Percentiles rank a stretch among this genome's conserved stretches.
These are phyloP conservation scores for Hirsutella thompsonii DNA, from an alignment of 2,329 filamentous ascomycete genomes.

Conservation along the genomic window DNA sequence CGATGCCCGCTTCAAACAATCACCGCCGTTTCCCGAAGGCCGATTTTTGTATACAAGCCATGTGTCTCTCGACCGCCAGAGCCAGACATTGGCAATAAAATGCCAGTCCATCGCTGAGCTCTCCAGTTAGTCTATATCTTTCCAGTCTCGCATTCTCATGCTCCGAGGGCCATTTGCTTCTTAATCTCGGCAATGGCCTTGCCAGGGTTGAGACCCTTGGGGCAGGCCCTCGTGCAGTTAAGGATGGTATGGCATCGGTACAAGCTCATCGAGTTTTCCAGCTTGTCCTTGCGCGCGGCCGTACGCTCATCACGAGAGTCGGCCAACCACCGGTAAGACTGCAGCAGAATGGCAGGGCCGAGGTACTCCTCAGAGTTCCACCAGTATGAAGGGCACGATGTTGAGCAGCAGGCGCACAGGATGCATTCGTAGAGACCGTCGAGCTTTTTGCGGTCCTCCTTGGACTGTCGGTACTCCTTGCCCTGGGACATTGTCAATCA, in stretches of 20 bases:
- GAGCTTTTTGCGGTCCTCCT: slow-evolving; percentile 88
- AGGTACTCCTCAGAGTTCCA: slow-evolving; percentile 99
- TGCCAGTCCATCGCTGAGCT: too few relatives aligned
- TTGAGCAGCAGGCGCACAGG: slow-evolving; percentile 97
- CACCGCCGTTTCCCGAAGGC: too few relatives aligned
- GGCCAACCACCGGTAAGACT: slow-evolving; percentile 95
- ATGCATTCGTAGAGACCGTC: slow-evolving; percentile 99
- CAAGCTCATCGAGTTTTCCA: slow-evolving; percentile 98
- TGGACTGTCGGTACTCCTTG: slow-evolving; percentile 82
- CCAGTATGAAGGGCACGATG: slow-evolving; percentile 99
- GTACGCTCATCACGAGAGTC: slow-evolving; percentile 90
- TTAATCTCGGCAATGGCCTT: slow-evolving; percentile 96
- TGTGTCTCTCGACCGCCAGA: too few relatives aligned
- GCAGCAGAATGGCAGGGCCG: slow-evolving; percentile 87
- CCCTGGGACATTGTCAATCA: slow-evolving; percentile 40
- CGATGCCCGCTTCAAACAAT: too few relatives aligned
- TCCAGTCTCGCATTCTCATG: slow-evolving; percentile 11
- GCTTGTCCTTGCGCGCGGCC: slow-evolving; percentile 72
- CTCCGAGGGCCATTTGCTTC: slow-evolving; percentile 71
- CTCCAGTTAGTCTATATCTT: too few relatives aligned
- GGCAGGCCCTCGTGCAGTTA: slow-evolving; percentile 95
- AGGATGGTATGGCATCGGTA: slow-evolving; percentile 99
- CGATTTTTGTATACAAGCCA: too few relatives aligned
- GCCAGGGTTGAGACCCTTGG: slow-evolving; percentile 95
- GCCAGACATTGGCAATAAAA: too few relatives aligned